Evolutionary conservation across 805 yeast genomes (phyloP).

Genomic region (Kluyveromyces wickerhamii): DNA sequence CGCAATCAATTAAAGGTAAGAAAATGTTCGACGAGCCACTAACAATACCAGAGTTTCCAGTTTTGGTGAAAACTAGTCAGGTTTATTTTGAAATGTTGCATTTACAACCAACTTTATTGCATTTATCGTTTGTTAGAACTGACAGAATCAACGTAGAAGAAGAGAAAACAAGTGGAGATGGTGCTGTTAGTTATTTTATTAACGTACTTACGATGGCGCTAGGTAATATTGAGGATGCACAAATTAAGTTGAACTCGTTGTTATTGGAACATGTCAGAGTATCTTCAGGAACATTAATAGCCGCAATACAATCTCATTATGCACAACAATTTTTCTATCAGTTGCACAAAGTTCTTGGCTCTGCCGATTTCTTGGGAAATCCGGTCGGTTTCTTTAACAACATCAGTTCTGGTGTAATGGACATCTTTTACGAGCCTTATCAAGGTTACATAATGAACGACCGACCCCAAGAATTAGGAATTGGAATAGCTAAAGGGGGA

Average conservation of each 20-base stretch:
- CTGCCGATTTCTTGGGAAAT: conserved; percentile 93
- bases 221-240: conserved; percentile 96
- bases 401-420: conserved; percentile 90
- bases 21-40: conserved; percentile 50
- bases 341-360: conserved; percentile 84
- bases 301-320: conserved; percentile 74
- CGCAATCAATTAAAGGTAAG: conserved; percentile 18
- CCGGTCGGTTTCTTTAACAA: conserved; percentile 96
- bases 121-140: conserved; percentile 84
- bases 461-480: conserved; percentile 91
- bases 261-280: conserved; percentile 84
- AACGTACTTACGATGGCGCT: conserved; percentile 92
- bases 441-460: conserved; percentile 92
- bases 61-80: conserved; percentile 51
- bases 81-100: conserved; percentile 88
- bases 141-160: conserved; percentile 65
- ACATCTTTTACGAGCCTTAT: conserved; percentile 94
- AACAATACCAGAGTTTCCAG: conserved; percentile 65
- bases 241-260: conserved; percentile 79
- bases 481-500: conserved; percentile 94
- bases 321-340: conserved; percentile 89
- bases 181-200: conserved; percentile 61
- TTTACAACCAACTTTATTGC: conserved; percentile 83
- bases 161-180: conserved; percentile 25
- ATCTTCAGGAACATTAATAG: conserved; percentile 64